A percentile compares a stretch with the other conserved stretches of the same genome.
These are phyloP conservation scores for Podaxis sp. DNA, from an alignment of 768 basidiomycete species.

Conservation along the genomic window DNA sequence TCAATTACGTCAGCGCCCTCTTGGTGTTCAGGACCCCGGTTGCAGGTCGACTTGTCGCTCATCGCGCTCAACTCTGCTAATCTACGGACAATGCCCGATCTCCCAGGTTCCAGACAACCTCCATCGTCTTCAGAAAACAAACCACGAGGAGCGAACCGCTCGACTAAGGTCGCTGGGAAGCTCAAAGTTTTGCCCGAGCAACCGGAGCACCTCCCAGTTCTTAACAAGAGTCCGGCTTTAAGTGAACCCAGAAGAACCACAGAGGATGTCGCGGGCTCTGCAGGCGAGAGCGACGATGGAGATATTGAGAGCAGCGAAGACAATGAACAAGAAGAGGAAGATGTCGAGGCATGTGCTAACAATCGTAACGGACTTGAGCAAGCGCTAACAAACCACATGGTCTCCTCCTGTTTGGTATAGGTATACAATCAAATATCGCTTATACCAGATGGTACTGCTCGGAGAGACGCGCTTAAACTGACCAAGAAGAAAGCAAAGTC, in stretches of 20 bases:
- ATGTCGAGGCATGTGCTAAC: slow-evolving; percentile 53
- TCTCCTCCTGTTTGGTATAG: slow-evolving; percentile 34
- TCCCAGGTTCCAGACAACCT: slow-evolving; percentile 6
- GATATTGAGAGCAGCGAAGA: slow-evolving; percentile 65
- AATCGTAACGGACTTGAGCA: not conserved
- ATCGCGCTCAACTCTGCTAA: not conserved
- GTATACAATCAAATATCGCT: slow-evolving; percentile 94
- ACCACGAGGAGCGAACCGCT: slow-evolving; percentile 70
- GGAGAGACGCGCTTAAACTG: slow-evolving; percentile 83
- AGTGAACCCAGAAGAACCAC: slow-evolving; percentile 35
- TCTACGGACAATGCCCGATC: slow-evolving; percentile 9
- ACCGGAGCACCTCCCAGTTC: slow-evolving; percentile 52
- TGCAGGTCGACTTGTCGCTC: not conserved
- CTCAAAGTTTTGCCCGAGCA: slow-evolving; percentile 88
- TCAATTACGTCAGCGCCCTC: slow-evolving; percentile 11
- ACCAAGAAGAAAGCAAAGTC: slow-evolving; percentile 96
- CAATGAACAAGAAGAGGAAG: slow-evolving; percentile 45
- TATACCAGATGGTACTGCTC: slow-evolving; percentile 92
- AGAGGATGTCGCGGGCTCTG: not conserved
- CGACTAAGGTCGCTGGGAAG: slow-evolving; percentile 82
- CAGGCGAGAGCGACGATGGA: slow-evolving; percentile 72
- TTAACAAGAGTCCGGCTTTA: slow-evolving; percentile 24
- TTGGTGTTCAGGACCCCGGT: not conserved
- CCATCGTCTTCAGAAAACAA: slow-evolving; percentile 43
- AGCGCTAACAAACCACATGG: not conserved